A percentile compares a stretch with the other conserved stretches of the same genome.
Evolutionary conservation across 495 filamentous ascomycete species (phyloP).

Genomic region (Neurospora sp.): DNA sequence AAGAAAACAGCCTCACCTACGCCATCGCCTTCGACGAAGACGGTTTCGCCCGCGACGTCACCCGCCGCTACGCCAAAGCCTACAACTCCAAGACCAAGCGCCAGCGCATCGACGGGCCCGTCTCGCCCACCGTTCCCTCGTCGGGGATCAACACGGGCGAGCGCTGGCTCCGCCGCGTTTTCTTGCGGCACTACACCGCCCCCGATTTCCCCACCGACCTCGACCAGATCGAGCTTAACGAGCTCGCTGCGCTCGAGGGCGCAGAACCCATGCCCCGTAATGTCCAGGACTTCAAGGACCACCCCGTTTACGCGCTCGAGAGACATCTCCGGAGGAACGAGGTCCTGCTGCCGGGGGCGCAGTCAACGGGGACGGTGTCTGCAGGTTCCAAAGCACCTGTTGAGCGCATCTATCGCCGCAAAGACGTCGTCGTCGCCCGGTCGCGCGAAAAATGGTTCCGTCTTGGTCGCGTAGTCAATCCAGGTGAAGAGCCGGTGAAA

Average conservation of each 20-base stretch:
- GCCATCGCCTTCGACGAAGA: conserved; percentile 76
- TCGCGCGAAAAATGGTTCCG: conserved; percentile 84
- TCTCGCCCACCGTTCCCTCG: background rate
- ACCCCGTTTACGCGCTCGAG: conserved; percentile 83
- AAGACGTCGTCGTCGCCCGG: conserved; percentile 65
- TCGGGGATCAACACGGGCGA: conserved; percentile 34
- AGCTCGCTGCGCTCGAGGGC: conserved; percentile 58
- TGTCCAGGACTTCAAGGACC: conserved; percentile 84
- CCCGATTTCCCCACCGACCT: conserved; percentile 44
- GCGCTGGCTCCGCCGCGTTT: conserved; percentile 58
- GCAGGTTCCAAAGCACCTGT: conserved; percentile 45
- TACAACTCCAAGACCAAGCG: conserved; percentile 85
- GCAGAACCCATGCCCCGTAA: conserved; percentile 84
- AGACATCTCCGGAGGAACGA: conserved; percentile 80
- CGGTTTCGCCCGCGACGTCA: conserved; percentile 67
- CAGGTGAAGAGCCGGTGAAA: conserved; percentile 69
- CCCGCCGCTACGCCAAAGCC: conserved; percentile 64
- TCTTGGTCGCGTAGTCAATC: conserved; percentile 64
- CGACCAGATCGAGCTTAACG: conserved; percentile 72
- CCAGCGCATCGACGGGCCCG: conserved; percentile 52
- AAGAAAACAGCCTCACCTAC: conserved; percentile 66
- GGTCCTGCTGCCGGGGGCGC: conserved; percentile 58
- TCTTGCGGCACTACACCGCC: conserved; percentile 49
- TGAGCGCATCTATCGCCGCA: conserved; percentile 64
- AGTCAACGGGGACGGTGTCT: conserved; percentile 65